Evolutionary conservation across 163 green algal species (phyloP).

Genomic region (Prototheca wickerhamii): DNA sequence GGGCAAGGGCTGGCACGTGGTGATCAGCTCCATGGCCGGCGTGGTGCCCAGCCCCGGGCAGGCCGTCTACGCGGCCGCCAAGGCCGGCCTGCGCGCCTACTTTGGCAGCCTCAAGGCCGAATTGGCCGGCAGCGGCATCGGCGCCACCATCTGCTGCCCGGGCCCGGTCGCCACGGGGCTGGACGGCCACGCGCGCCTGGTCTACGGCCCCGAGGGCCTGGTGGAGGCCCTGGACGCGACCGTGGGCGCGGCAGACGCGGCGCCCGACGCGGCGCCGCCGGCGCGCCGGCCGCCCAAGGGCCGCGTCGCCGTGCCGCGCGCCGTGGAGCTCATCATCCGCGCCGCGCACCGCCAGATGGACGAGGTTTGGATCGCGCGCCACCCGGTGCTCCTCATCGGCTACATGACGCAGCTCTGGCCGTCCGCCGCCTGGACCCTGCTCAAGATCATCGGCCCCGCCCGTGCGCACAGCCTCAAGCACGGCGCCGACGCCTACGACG

Average conservation of each 20-base stretch:
- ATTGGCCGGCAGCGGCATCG: constrained; percentile 47
- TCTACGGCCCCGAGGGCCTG: constrained; percentile 43
- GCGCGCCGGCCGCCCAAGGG: constrained; percentile 19
- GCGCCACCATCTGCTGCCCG: constrained; percentile 70
- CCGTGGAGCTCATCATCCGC: constrained; percentile 49
- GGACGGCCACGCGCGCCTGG: constrained; percentile 23
- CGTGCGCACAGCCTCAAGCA: constrained; percentile 45
- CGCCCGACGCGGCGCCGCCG: constrained; percentile 4
- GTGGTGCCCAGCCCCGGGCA: constrained; percentile 63
- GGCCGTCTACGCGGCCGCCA: constrained; percentile 58
- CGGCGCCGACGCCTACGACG: constrained; percentile 60
- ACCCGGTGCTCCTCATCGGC: constrained; percentile 74
- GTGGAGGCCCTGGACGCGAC: constrained; percentile 3
- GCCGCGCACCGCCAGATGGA: constrained; percentile 57
- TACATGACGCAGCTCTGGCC: constrained; percentile 65
- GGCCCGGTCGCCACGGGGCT: constrained; percentile 51
- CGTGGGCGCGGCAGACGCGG: background rate
- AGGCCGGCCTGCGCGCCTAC: constrained; percentile 63
- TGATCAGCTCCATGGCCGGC: constrained; percentile 61
- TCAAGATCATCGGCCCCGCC: constrained; percentile 62
- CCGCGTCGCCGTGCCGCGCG: constrained; percentile 25
- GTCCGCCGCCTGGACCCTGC: constrained; percentile 41
- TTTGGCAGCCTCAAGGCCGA: constrained; percentile 62
- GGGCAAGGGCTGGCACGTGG: constrained; percentile 39
- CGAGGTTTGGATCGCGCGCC: constrained; percentile 63